Conservation (phyloP, 1,139 yeast species). For the Suhomyces yuchorum region DNA sequence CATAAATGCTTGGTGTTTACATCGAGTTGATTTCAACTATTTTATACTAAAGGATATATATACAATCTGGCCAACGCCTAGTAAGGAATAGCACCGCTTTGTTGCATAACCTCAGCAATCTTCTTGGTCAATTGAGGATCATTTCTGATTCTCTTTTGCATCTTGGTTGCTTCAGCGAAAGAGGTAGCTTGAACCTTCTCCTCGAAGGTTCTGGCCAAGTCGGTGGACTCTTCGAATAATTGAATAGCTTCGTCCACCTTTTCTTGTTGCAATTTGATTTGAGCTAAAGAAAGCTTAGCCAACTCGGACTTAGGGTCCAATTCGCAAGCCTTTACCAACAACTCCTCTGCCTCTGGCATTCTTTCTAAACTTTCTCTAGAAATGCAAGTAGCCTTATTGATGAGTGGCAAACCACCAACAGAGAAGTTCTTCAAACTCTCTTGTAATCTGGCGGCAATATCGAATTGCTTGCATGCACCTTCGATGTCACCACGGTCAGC, state of each 20-base stretch:
- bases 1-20: too few species aligned
- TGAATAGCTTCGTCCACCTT: slow-evolving; percentile 79
- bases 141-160: slow-evolving; percentile 70
- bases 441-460: slow-evolving; percentile 82
- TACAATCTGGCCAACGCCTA: slow-evolving; percentile 10
- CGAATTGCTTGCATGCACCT: slow-evolving; percentile 83
- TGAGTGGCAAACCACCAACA: slow-evolving; percentile 87
- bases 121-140: slow-evolving; percentile 60
- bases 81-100: slow-evolving; percentile 21
- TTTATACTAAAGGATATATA: slow-evolving; percentile 6
- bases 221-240: slow-evolving; percentile 80
- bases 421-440: slow-evolving; percentile 58
- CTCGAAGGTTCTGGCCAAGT: slow-evolving; percentile 77
- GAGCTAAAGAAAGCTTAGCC: slow-evolving; percentile 89
- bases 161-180: slow-evolving; percentile 87
- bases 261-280: slow-evolving; percentile 82
- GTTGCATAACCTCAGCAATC: slow-evolving; percentile 49
- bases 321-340: slow-evolving; percentile 76
- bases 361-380: slow-evolving; percentile 59
- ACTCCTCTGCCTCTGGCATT: slow-evolving; percentile 62
- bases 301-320: slow-evolving; percentile 87
- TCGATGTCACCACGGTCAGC: slow-evolving; percentile 75
- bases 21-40: not conserved
- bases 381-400: slow-evolving; percentile 82
- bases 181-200: slow-evolving; percentile 92